Percentiles rank a stretch among this genome's conserved stretches.
Conservation (phyloP, 768 basidiomycete genomes). For the Termitomyces eurrhizus region DNA sequence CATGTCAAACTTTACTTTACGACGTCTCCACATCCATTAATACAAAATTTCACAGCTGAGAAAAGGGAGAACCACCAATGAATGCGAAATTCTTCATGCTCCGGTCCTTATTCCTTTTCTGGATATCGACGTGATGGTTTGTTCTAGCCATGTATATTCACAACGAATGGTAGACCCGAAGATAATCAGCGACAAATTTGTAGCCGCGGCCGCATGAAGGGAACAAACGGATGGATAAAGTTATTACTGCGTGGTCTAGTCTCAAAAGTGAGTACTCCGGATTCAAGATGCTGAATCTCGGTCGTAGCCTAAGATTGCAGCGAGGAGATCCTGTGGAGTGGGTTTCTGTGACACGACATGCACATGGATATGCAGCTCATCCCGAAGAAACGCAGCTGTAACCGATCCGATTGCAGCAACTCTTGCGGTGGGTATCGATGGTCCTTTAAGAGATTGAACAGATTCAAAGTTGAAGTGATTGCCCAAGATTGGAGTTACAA, state of each 20-base stretch:
- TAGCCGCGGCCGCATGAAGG: background rate
- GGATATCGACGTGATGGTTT: too few relatives aligned
- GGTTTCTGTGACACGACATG: slow-evolving; percentile 56
- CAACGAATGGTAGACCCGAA: background rate
- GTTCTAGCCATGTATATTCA: background rate
- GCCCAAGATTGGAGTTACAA: slow-evolving; percentile 47
- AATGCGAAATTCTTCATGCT: background rate
- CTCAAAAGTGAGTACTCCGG: slow-evolving; percentile 1
- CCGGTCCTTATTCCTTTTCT: background rate
- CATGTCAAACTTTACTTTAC: background rate
- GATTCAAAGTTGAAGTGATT: slow-evolving; percentile 38
- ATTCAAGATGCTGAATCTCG: slow-evolving; percentile 5
- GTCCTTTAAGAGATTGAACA: background rate
- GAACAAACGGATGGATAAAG: background rate
- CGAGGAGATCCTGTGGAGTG: slow-evolving; percentile 46
- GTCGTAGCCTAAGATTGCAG: slow-evolving; percentile 23
- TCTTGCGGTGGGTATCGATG: background rate
- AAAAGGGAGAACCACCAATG: background rate
- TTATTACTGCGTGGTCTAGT: background rate
- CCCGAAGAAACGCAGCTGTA: slow-evolving; percentile 47
- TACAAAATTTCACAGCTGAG: background rate
- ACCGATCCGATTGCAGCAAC: slow-evolving; percentile 62
- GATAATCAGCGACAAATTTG: background rate
- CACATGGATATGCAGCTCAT: slow-evolving; percentile 44
- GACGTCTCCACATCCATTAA: background rate